Base-by-base conservation (phyloP, 2,329 filamentous ascomycete species). In the Fusarium goolgardi region DNA sequence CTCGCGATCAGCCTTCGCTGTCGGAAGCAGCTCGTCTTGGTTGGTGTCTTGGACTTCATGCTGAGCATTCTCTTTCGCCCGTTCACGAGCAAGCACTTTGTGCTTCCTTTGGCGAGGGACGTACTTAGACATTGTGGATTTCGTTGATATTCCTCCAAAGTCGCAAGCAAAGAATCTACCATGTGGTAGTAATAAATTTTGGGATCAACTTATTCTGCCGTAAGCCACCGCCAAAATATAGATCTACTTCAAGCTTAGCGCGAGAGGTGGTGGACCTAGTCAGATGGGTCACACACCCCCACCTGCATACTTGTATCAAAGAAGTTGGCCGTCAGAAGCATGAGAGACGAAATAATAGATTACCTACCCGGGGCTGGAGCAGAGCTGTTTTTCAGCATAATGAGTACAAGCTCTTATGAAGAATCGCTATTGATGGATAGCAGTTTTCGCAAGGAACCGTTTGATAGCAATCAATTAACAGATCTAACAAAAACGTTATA, bases 91-190 rank as follows among this genome's bases (percentile, higher is more conserved):
- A 21, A 91, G 82, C 37, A 88, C 88, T 73, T 87, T 90, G 77
- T 90, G 88, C 79, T 91, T 91, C 63, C 89, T 83, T 80, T 90
- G 86, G 27, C 88, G 83, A 37, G 88, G 87, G 2, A 90, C 85
- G 67, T 88, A 90, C 73, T 85, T 85, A 6, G 79, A 79, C 84
- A 87, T 87, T 18, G 20, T 65, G 39, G 21, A 23, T 46, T 55
- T 35, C 23, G 15, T 21, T 6, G 43, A 16, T 31, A 21, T n/a
- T 32, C n/a, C 9, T 31, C n/a, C 8, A 45, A 44, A 13, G 18
- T 29, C 11, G 41, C 18, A n/a, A 29, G 25, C 10, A 29, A 29
- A n/a, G 23, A 8, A 20, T 4, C 18, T 37, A 11, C 25, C 32
- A 34, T n/a, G 12, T n/a, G 5, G 45, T 13, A 41, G 21, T 47